phyloP scores from a whole-genome alignment of 2,329 filamentous ascomycete species.

The Bipolaris bicolor region DNA sequence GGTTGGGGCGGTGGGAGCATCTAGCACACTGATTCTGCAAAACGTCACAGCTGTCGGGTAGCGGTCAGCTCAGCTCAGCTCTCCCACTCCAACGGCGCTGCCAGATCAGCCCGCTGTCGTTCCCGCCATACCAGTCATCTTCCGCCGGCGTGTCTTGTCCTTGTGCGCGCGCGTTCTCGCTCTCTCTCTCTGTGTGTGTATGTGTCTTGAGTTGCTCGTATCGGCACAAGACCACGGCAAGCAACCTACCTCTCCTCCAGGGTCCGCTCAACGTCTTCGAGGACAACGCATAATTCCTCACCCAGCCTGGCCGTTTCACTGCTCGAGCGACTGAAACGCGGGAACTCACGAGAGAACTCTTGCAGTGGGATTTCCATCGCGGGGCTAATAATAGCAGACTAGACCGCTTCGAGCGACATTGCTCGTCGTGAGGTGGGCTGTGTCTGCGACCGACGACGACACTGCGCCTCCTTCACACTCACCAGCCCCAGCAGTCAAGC shows the following conservation, averaged over 20 bases:
- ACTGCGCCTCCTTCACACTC: conserved; percentile 37
- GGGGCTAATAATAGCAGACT: conserved; percentile 18
- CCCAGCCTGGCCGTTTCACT: conserved; percentile 27
- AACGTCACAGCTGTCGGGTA: conserved; percentile 3
- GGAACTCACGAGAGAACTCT: conserved; percentile 20
- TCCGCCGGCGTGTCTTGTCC: conserved; percentile 2
- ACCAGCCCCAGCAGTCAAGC: conserved; percentile 35
- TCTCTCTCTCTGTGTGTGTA: neutral
- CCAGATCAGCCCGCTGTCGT: neutral
- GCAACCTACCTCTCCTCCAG: neutral
- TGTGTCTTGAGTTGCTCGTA: neutral
- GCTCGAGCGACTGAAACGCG: conserved; percentile 30
- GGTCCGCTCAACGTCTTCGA: conserved; percentile 7
- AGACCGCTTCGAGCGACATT: conserved; percentile 19
- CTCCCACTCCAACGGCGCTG: too few species aligned
- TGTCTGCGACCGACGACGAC: conserved; percentile 20
- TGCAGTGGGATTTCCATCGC: conserved; percentile 11
- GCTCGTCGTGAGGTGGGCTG: conserved; percentile 23
- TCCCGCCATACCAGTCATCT: conserved; percentile 10
- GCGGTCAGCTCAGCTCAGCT: conserved; percentile 9
- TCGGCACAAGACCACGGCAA: conserved; percentile 1
- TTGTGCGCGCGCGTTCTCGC: neutral
- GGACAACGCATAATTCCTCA: conserved; percentile 20
- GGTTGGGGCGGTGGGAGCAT: conserved; percentile 18
- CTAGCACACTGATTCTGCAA: conserved; percentile 7